Base-by-base conservation (phyloP, 2,329 filamentous ascomycete genomes). In the Taxawa tesnikishii region DNA sequence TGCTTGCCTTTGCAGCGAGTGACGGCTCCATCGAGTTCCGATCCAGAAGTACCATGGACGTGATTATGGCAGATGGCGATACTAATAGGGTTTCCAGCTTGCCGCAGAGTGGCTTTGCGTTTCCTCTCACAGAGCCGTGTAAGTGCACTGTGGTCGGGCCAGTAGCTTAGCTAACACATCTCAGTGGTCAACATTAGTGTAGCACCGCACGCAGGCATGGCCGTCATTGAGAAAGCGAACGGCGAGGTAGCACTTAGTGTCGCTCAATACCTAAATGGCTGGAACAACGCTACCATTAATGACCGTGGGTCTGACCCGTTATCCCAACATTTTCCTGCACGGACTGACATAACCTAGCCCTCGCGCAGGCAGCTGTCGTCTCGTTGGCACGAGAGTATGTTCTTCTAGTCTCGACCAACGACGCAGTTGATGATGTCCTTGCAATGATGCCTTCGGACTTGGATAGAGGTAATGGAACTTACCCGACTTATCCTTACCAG, bases 11-110 rank as follows among this genome's bases (percentile, higher is more conserved):
- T 37, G 69, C 70, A 15, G 83, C 83, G 44, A 81, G 81, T 39
- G 85, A 94, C 50, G 83, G 87, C 8, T 79, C 75, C 0, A 65
- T 92, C 3, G 78, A 90, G 43, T 83, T 88, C 53, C 74, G 83
- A 34, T 81, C 92, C 47, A 72, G 84, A 8, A 66, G 70, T 29
- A 81, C 73, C 0, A 79, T 93, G 69, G 66, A 73, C 4, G 32
- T 40, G 6, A 62, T 87, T 1, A 75, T 73, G 40, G 68, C 70
- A 4, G 70, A 79, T 34, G 66, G 69, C 16, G 78, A 80, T 44
- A 57, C 73, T 6, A 69, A 73, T 26, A 73, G 65, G 28, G 73
- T 92, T 18, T 73, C 70, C 39, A 80, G 74, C 35, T 64, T 92
- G 16, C 65, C 77, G 16, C 83, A 94, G 52, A 75, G 77, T 28